Evolutionary conservation across 2,329 filamentous ascomycete genomes (phyloP), one percentile per base, ranked within the genome.

Genomic region (Cercospora zeina): DNA sequence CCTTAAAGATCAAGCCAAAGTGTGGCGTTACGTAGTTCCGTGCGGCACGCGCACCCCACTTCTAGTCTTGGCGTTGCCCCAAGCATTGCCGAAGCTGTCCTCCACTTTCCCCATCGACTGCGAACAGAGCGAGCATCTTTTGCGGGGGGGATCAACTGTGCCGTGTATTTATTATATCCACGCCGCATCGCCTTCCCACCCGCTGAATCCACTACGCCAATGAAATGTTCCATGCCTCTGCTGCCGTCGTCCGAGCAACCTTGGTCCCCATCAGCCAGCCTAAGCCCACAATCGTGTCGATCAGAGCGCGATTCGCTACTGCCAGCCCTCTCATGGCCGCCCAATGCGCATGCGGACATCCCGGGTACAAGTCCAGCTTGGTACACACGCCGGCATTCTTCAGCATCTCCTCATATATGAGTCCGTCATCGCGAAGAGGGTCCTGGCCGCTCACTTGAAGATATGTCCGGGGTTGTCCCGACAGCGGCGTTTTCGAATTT

Each of bases 391-490:
- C 77, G 1, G 80, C 76, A 58, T 80, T 78, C 33, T 76, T 72
- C 61, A 85, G 67, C 2, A 80, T 68, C 39, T 76, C 70, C 65
- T 83, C 82, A 64, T 84, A 85, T 0, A 85, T 78, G 50, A 85
- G 63, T 0, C 74, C 80, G 58, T 85, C 83, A 62, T 86, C 83
- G 3, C 83, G 72, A 2, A 82, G 64, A 0, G 78, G 78, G 67
- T 85, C 83, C 62, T 80, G 62, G 10, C 82, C 83, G 63, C 76
- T 78, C 0, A 83, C 74, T 67, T 83, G 81, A 1, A 85, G 71
- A 68, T 82, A 85, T 0, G 79, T 76, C 2, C 73, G 75, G 4
- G 81, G 81, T 24, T 82, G 70, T 3, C 67, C 73, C 2, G 66
- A 63, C 54, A 78, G 72, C 1, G 67, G 64, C 1, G 65, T 73